Percentiles rank a stretch among this genome's conserved stretches.
Evolutionary conservation across 2,329 filamentous ascomycete species (phyloP).

Genomic region (Dactylonectria estremocensis): DNA sequence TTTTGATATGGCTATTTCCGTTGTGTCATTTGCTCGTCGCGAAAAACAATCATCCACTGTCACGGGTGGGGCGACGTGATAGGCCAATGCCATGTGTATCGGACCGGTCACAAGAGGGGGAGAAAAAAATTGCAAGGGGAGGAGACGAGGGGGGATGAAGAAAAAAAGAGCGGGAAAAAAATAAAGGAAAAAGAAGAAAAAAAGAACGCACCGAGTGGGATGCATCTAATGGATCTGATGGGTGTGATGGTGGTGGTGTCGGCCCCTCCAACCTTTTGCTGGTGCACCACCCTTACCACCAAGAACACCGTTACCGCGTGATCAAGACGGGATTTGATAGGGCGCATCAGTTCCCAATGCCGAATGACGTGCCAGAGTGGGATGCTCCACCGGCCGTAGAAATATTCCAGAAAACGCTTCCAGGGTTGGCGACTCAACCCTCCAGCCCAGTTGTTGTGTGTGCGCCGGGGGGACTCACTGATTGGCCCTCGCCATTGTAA

Average conservation of each 20-base stretch:
- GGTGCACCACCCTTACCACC: constrained; percentile 24
- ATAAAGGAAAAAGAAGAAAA: background rate
- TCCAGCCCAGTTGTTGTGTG: constrained; percentile 1
- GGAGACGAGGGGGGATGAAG: background rate
- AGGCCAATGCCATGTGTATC: background rate
- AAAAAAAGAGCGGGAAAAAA: background rate
- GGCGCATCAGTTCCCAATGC: constrained; percentile 18
- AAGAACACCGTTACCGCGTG: constrained; percentile 28
- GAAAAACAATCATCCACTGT: background rate
- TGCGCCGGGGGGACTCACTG: constrained; percentile 10
- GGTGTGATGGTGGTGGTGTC: background rate
- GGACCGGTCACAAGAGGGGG: constrained; percentile 1
- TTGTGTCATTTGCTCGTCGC: background rate
- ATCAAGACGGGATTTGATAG: constrained; percentile 29
- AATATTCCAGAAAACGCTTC: constrained; percentile 44
- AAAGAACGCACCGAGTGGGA: constrained; percentile 2
- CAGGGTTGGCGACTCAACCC: constrained; percentile 16
- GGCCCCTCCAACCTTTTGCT: background rate
- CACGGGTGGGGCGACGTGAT: background rate
- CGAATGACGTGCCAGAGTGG: constrained; percentile 25
- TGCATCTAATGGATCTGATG: background rate
- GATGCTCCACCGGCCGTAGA: constrained; percentile 41
- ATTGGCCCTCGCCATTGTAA: constrained; percentile 11
- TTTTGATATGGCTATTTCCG: background rate
- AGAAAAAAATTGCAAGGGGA: background rate